Conservation (phyloP, 495 filamentous ascomycete species). For the Glonium stellatum region DNA sequence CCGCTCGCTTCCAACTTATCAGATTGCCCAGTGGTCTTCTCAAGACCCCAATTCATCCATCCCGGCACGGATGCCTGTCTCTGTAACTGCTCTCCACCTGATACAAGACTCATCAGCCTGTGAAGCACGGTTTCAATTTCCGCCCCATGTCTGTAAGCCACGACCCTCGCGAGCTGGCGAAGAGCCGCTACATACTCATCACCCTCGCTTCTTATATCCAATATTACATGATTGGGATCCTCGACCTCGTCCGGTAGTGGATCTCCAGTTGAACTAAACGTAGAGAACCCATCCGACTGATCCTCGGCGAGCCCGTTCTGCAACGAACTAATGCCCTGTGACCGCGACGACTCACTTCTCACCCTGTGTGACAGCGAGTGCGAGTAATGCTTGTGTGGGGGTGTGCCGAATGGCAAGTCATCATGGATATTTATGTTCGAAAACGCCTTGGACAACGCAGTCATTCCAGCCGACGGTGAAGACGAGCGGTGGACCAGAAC, state of each 20-base stretch:
- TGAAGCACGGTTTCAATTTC: slow-evolving; percentile 11
- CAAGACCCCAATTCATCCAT: background rate
- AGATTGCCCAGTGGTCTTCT: background rate
- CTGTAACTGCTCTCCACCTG: background rate
- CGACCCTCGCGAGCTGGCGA: slow-evolving; percentile 11
- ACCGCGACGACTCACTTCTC: slow-evolving; percentile 17
- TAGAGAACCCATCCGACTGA: slow-evolving; percentile 20
- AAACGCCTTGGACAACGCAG: slow-evolving; percentile 28
- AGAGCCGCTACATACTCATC: slow-evolving; percentile 22
- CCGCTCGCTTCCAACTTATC: background rate
- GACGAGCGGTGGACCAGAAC: slow-evolving; percentile 21
- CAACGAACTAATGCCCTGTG: slow-evolving; percentile 4
- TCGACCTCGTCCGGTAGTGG: slow-evolving; percentile 31
- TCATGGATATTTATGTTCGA: slow-evolving; percentile 4
- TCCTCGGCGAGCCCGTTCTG: background rate
- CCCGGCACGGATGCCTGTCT: background rate
- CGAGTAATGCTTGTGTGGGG: slow-evolving; percentile 5
- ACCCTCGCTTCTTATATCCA: slow-evolving; percentile 8
- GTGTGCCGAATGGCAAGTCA: slow-evolving; percentile 21
- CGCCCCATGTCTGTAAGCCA: slow-evolving; percentile 21
- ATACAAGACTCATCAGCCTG: slow-evolving; percentile 18
- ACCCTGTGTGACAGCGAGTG: slow-evolving; percentile 17
- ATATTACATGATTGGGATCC: background rate
- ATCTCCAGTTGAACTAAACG: slow-evolving; percentile 31
- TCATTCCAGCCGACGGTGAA: slow-evolving; percentile 31